Evolutionary conservation across 192 early-diverging fungal species (phyloP).

Genomic region (Gaertneriomyces semiglobifer): DNA sequence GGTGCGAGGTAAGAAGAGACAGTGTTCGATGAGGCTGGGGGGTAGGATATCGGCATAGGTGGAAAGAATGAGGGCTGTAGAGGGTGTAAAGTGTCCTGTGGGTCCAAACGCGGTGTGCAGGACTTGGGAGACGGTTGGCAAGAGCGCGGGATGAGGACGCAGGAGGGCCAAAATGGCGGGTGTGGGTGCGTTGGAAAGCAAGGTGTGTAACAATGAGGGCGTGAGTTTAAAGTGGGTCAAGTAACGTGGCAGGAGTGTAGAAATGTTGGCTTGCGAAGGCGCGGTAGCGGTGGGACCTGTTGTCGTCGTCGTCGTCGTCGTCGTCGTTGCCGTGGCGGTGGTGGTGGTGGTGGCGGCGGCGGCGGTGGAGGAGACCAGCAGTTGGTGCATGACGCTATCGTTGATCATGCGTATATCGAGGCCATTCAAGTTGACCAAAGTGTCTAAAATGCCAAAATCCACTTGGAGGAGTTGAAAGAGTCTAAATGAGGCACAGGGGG

Average conservation of each 20-base stretch:
- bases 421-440: constrained; percentile 20
- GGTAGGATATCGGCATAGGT: too few relatives aligned
- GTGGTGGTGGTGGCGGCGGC: not conserved
- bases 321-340: not conserved
- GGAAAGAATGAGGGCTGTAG: too few relatives aligned
- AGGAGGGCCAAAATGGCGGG: too few relatives aligned
- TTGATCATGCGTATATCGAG: constrained; percentile 14
- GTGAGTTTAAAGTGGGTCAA: not conserved
- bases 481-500: constrained; percentile 18
- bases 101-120: too few relatives aligned
- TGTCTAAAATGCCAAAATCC: constrained; percentile 20
- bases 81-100: too few relatives aligned
- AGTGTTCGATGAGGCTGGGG: too few relatives aligned
- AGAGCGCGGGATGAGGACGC: too few relatives aligned
- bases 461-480: constrained; percentile 22
- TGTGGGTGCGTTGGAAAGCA: not conserved
- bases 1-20: too few relatives aligned
- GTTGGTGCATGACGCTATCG: constrained; percentile 12
- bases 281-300: too few relatives aligned
- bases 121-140: too few relatives aligned
- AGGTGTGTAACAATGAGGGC: not conserved
- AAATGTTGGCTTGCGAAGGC: too few relatives aligned
- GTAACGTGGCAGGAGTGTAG: constrained; percentile 7
- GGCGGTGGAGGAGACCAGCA: not conserved
- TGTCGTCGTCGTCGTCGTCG: not conserved